Evolutionary conservation across 768 basidiomycete species (phyloP).

Genomic region (Naganishia vishniacii): DNA sequence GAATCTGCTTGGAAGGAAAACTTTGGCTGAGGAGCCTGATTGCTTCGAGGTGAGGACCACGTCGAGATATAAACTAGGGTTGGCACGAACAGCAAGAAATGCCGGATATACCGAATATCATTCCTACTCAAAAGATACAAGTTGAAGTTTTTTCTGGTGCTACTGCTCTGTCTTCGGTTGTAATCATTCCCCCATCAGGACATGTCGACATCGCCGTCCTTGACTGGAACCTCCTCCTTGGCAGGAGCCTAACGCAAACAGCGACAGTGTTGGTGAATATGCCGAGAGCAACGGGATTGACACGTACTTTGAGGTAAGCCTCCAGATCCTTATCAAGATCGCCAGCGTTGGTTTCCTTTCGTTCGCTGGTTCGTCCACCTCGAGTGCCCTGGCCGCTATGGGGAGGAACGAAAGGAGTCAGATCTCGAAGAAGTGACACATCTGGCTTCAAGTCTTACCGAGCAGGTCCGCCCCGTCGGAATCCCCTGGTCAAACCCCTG

Average conservation of each 20-base stretch:
- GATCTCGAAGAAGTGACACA: neutral
- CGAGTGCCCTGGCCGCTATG: constrained; percentile 2
- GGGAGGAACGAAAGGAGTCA: neutral
- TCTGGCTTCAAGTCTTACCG: neutral
- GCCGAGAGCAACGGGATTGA: neutral
- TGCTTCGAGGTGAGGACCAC: neutral
- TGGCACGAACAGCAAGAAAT: neutral
- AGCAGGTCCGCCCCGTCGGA: constrained; percentile 13
- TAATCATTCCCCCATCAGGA: neutral
- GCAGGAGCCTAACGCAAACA: neutral
- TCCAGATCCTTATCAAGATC: constrained; percentile 86
- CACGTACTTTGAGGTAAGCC: constrained; percentile 29
- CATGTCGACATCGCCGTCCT: constrained; percentile 14
- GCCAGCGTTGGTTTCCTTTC: constrained; percentile 51
- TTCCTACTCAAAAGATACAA: neutral
- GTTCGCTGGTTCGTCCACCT: constrained; percentile 13
- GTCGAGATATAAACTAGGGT: neutral
- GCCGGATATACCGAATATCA: neutral
- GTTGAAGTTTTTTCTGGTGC: neutral
- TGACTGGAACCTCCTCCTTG: neutral
- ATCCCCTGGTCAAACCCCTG: constrained; percentile 8
- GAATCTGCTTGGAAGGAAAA: constrained; percentile 70
- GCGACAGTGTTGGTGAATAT: neutral
- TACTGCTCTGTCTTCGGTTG: neutral
- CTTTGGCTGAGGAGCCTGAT: constrained; percentile 24